Base-by-base conservation (phyloP, 148 eudicot genomes). In the Fagopyrum tataricum region DNA sequence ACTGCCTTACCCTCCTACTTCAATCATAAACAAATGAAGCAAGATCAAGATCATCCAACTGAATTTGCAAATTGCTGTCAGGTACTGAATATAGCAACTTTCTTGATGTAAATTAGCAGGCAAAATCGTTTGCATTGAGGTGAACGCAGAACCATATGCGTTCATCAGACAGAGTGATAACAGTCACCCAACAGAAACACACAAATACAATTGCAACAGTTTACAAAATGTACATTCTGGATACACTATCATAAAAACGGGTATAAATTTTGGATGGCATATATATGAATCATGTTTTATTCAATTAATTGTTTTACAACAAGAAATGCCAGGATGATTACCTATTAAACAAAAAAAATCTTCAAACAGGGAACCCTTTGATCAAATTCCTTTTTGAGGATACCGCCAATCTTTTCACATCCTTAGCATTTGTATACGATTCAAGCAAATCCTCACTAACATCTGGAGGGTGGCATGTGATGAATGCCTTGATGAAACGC, bases 361-460 rank as follows among this genome's bases (percentile, higher is more conserved):
- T 37, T 92, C 84, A 88, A 71, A 88, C 84, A 41, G 91, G 96
- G 75, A 87, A 92, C 48, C 89, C 90, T 40, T 52, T 75, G 40
- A 21, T 46, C 10, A 20, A 5, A 37, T 4, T 67, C 78, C 52
- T 84, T 80, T 81, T 92, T 9, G 87, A 87, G 7, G 91, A 72
- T 72, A 75, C 79, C 23, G 91, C 96, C 73, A 90, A 77, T 49
- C 89, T 76, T 80, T 79, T 88, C 11, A 82, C 84, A 68, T 77
- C 73, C 79, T 90, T 84, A 49, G 84, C 84, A 76, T 73, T 76
- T 49, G 40, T 74, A 77, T 88, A 92, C 41, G 59, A 82, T 21
- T 72, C 73, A 74, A 88, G 77, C 73, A 90, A 72, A 71, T 90
- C 85, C 17, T 80, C 51, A 13, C 81, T 82, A 72, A 83, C 77